phyloP scores from a whole-genome alignment of 2,329 filamentous ascomycete species.

The Rosellinia necatrix region DNA sequence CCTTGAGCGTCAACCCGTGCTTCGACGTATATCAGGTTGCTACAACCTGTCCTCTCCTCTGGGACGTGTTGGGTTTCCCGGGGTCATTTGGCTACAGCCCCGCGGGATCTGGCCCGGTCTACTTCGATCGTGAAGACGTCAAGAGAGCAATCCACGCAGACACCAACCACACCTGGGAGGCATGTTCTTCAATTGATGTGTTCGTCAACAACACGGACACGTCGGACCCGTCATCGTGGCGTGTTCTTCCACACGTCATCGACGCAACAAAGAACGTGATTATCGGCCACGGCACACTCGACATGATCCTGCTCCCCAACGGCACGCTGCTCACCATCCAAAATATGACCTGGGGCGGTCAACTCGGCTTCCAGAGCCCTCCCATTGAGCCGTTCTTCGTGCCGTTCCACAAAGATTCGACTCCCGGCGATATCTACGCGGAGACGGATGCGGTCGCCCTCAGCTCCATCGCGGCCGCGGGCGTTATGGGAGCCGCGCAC shows the following conservation, averaged over 20 bases:
- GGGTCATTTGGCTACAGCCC: constrained; percentile 68
- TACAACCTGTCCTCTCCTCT: constrained; percentile 68
- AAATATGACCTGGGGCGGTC: constrained; percentile 80
- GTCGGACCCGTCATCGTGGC: constrained; percentile 58
- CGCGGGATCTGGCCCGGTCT: constrained; percentile 59
- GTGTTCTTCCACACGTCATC: constrained; percentile 71
- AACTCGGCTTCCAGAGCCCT: constrained; percentile 67
- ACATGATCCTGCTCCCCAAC: constrained; percentile 70
- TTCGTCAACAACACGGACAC: constrained; percentile 52
- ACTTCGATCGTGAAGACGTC: constrained; percentile 74
- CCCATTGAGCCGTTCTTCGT: constrained; percentile 71
- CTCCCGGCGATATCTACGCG: constrained; percentile 33
- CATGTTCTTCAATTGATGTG: constrained; percentile 37
- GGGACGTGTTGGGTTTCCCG: constrained; percentile 62
- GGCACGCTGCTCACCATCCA: constrained; percentile 75
- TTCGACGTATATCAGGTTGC: constrained; percentile 72
- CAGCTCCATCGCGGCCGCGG: constrained; percentile 60
- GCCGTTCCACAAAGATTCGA: constrained; percentile 59
- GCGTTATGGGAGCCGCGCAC: constrained; percentile 71
- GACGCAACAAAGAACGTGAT: constrained; percentile 74
- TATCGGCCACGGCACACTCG: constrained; percentile 72
- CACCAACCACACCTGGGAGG: constrained; percentile 39
- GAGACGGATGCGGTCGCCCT: constrained; percentile 32
- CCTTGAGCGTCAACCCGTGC: constrained; percentile 64
- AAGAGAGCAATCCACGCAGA: constrained; percentile 71